These are phyloP conservation scores for Ascocoryne sarcoides DNA, from an alignment of 2,329 filamentous ascomycete species.

Conservation along the genomic window DNA sequence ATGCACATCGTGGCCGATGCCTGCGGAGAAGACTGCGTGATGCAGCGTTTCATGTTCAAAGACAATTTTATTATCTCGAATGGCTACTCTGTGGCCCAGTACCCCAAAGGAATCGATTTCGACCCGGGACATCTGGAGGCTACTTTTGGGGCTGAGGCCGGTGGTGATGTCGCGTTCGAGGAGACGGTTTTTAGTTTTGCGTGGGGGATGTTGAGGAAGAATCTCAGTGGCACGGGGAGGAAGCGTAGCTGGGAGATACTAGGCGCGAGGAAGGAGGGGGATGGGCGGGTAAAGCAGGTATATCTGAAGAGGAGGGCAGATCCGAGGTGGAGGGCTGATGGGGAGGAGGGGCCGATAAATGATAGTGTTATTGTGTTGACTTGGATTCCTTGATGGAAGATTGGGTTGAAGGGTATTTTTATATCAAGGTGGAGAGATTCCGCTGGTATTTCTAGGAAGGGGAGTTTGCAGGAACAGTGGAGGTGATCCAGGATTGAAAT, in stretches of 20 bases:
- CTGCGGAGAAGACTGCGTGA: conserved; percentile 27
- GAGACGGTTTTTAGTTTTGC: conserved; percentile 30
- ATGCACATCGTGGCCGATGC: conserved; percentile 24
- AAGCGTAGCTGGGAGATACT: conserved; percentile 46
- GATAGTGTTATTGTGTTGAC: conserved; percentile 25
- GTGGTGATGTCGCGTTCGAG: conserved; percentile 22
- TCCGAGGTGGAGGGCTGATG: conserved; percentile 37
- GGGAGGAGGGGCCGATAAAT: conserved; percentile 13
- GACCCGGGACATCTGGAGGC: conserved; percentile 23
- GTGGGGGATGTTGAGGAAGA: conserved; percentile 40
- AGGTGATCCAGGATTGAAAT: background rate
- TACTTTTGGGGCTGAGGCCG: conserved; percentile 22
- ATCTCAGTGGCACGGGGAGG: conserved; percentile 38
- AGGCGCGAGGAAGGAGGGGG: conserved; percentile 38
- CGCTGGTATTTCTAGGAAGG: no score
- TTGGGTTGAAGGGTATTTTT: no score
- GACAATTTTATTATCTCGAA: conserved; percentile 26
- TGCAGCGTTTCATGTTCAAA: conserved; percentile 27
- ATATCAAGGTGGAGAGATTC: no score
- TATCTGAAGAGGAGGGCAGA: conserved; percentile 46
- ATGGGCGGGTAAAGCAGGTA: conserved; percentile 44
- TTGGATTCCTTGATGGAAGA: conserved; percentile 18
- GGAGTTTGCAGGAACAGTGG: background rate
- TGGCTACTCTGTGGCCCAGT: conserved; percentile 22
- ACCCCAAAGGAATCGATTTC: conserved; percentile 23